Base-by-base conservation (phyloP, 176 grass and related monocot genomes). In the Carex pumila region DNA sequence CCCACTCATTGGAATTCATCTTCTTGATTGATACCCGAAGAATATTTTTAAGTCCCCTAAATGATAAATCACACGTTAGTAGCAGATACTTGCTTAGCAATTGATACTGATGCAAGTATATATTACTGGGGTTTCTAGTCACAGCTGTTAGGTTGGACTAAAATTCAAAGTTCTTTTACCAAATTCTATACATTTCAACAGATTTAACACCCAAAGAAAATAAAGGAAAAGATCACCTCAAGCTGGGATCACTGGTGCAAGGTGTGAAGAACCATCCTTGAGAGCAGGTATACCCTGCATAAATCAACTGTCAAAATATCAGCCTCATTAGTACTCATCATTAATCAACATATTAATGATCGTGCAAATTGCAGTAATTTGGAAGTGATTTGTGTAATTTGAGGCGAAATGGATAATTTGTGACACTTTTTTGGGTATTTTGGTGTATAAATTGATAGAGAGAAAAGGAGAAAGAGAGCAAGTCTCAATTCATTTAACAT, bases 251-350 rank as follows among this genome's bases (percentile, higher is more conserved):
- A 75, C 92, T 91, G n/a, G 89, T 90, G 63, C 95, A 98, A 61
- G 94, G 95, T 37, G 95, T 98, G 88, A 94, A 98, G 82, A 98
- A 98, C 95, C 92, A 98, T 74, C 95, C 92, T 91, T 98, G 95
- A 88, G 92, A 91, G 90, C 92, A 94, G 86, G 89, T 94, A 87
- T 98, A 98, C 49, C 95, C 95, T 87, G 95, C 86, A 39, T 98
- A 98, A 94, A 98, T 98, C 82, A 98, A 87, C 95, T 98, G 92
- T 86, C 87, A 92, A 79, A 97, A 90, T 86, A 92, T 88, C 85
- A 88, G 85, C 77, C 13, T 55, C 79, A 92, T 88, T 70, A 92
- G 90, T 90, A 86, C 47, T 86, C n/a, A 21, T 83, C 14, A 65
- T 55, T 60, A 39, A 60, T 61, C 56, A 80, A 36, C 53, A 61